Evolutionary conservation across 1,284 basidiomycete genomes (phyloP).

Genomic region (Peniophora sp.): DNA sequence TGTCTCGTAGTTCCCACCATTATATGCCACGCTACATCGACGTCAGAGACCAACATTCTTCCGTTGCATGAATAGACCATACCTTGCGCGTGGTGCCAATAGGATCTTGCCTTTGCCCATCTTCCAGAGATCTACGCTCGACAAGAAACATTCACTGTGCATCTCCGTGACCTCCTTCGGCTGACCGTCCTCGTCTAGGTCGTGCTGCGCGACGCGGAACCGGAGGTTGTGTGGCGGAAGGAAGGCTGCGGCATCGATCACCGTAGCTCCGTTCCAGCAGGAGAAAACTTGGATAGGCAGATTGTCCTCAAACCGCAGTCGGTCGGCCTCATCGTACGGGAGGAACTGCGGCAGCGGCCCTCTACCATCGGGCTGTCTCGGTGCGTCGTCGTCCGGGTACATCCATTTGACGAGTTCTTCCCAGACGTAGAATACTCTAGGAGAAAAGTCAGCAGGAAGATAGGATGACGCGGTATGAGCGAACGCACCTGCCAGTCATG

Average conservation of each 20-base stretch:
- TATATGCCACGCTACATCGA: conserved; percentile 2
- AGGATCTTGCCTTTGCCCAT: conserved; percentile 25
- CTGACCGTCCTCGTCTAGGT: conserved; percentile 8
- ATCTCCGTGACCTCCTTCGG: conserved; percentile 17
- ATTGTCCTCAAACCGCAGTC: conserved; percentile 17
- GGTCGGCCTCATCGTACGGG: conserved; percentile 19
- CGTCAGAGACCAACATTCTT: neutral
- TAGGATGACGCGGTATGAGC: neutral
- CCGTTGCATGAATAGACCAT: neutral
- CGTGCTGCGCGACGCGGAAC: conserved; percentile 14
- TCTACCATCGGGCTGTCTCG: conserved; percentile 1
- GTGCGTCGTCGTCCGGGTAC: conserved; percentile 4
- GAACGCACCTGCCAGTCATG: conserved; percentile 28
- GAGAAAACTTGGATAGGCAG: conserved; percentile 32
- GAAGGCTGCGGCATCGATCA: conserved; percentile 20
- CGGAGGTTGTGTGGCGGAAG: conserved; percentile 10
- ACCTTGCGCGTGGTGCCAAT: conserved; percentile 20
- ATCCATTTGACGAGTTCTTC: conserved; percentile 9
- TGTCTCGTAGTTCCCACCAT: neutral
- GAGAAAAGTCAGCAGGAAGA: neutral
- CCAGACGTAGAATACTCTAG: conserved; percentile 11
- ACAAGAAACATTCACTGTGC: conserved; percentile 26
- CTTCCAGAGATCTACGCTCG: conserved; percentile 31
- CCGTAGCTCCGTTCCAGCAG: conserved; percentile 26
- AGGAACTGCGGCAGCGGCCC: conserved; percentile 14